Evolutionary conservation across 331 rosid species (phyloP).

Genomic region (Pyrus hybrid): DNA sequence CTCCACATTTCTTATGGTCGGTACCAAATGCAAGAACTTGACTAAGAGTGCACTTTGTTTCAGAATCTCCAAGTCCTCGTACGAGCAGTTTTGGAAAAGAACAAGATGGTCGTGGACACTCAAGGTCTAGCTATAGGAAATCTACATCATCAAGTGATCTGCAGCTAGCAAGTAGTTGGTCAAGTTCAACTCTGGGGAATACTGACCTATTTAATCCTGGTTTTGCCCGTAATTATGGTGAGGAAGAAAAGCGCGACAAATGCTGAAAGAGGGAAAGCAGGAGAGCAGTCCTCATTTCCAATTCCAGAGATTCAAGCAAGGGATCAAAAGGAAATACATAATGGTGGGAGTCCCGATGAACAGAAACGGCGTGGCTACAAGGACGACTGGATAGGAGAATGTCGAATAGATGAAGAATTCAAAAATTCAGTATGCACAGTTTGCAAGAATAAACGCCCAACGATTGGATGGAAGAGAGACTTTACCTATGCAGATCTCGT

Average conservation of each 20-base stretch:
- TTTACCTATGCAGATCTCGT: conserved; percentile 50
- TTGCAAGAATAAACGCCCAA: conserved; percentile 56
- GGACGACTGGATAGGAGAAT: conserved; percentile 18
- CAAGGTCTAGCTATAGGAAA: neutral
- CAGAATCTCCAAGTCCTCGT: conserved; percentile 8
- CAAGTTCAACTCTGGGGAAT: conserved; percentile 6
- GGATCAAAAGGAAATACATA: conserved; percentile 14
- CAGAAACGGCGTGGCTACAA: conserved; percentile 5
- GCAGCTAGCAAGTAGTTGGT: neutral
- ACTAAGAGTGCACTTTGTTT: neutral
- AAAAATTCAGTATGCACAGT: conserved; percentile 32
- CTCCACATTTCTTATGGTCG: neutral
- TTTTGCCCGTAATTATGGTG: conserved; percentile 2
- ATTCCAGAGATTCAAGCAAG: conserved; percentile 4
- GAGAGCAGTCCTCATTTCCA: conserved; percentile 24
- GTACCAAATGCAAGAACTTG: neutral
- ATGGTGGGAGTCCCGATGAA: conserved; percentile 2
- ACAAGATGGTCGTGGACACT: neutral
- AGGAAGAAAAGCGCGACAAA: conserved; percentile 7
- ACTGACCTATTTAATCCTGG: neutral
- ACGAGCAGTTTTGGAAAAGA: neutral
- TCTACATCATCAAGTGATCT: conserved; percentile 10
- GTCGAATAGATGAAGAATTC: conserved; percentile 25
- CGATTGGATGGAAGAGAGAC: conserved; percentile 43
- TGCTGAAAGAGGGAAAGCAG: conserved; percentile 26